These are phyloP conservation scores for Fusarium sambucinum DNA, from an alignment of 2,329 filamentous ascomycete genomes.

Conservation along the genomic window DNA sequence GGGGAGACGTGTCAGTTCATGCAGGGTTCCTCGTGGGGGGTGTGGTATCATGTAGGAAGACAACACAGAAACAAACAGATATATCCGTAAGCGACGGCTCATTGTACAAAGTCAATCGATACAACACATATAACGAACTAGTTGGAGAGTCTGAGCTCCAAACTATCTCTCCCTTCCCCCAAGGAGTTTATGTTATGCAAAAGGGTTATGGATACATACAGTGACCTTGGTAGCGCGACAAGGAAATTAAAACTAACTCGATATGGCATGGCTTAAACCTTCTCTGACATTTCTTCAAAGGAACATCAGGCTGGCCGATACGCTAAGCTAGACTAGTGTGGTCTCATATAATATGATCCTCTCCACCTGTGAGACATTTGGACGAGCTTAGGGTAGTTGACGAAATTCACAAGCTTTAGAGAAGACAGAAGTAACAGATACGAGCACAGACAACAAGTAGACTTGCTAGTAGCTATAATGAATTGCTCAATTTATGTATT, in stretches of 20 bases:
- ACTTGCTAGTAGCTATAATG: no score
- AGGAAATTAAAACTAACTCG: neutral
- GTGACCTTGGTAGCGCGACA: neutral
- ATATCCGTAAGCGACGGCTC: neutral
- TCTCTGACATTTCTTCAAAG: neutral
- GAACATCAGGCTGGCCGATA: no score
- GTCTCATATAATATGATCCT: no score
- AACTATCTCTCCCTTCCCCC: neutral
- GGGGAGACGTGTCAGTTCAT: neutral
- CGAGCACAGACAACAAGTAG: no score
- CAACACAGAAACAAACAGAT: neutral
- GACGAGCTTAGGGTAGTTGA: no score
- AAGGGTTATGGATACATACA: neutral
- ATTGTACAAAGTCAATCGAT: neutral
- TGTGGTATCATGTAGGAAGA: neutral
- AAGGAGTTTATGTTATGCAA: neutral
- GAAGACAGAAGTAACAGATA: no score
- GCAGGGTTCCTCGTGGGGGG: neutral
- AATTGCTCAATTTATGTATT: no score
- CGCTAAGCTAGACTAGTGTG: no score
- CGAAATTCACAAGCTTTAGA: no score
- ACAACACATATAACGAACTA: neutral
- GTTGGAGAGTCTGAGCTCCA: neutral
- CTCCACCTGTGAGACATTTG: no score
- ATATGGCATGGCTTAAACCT: neutral